These are phyloP conservation scores for Diaporthe sp. DNA, from an alignment of 2,329 filamentous ascomycete species.

Conservation along the genomic window DNA sequence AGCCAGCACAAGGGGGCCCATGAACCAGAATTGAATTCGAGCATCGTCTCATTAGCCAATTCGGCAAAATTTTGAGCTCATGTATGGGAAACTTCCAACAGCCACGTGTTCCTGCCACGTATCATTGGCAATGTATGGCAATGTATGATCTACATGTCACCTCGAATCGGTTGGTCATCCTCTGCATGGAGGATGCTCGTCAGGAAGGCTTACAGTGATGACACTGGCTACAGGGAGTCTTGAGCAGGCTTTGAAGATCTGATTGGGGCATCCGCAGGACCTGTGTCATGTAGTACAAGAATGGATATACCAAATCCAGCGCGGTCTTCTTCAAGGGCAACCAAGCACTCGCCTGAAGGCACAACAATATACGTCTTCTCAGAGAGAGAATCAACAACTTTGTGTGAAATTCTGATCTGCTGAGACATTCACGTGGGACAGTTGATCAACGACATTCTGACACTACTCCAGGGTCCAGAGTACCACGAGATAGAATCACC, in stretches of 20 bases:
- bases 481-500: not conserved
- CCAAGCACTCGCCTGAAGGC: not conserved
- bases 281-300: no score
- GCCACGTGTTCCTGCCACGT: not conserved
- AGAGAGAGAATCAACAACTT: not conserved
- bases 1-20: not conserved
- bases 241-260: no score
- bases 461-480: no score
- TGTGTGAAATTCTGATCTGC: not conserved
- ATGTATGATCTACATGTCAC: not conserved
- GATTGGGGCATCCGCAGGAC: not conserved
- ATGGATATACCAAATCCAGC: no score
- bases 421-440: no score
- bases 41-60: not conserved
- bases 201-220: not conserved
- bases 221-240: not conserved
- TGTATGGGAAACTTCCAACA: no score
- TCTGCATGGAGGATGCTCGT: not conserved
- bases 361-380: not conserved
- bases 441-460: not conserved
- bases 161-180: not conserved
- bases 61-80: not conserved
- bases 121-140: not conserved
- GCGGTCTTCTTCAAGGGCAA: not conserved
- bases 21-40: not conserved